phyloP scores from a whole-genome alignment of 257 asterid species.

The Nicotiana knightiana region DNA sequence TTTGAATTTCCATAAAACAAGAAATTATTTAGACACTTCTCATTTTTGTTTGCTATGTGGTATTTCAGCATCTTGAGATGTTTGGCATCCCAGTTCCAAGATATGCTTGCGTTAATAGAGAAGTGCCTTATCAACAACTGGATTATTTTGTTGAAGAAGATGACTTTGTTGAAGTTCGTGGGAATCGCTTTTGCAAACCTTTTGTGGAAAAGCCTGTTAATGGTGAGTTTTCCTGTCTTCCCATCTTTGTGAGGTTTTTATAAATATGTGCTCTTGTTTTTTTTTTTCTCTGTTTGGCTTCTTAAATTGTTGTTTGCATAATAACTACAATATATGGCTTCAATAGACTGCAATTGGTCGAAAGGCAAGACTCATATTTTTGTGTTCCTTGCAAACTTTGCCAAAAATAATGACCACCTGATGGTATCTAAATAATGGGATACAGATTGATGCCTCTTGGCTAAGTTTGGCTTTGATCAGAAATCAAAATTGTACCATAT shows the following conservation, averaged over 20 bases:
- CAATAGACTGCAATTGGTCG: not conserved
- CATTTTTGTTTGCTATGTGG: not conserved
- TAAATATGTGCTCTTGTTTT: not conserved
- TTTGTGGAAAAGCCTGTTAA: constrained; percentile 95
- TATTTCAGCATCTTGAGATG: constrained; percentile 73
- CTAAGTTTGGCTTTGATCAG: not conserved
- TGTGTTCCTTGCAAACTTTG: not conserved
- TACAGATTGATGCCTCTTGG: not conserved
- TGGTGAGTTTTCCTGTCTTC: constrained; percentile 32
- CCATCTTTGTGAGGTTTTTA: not conserved
- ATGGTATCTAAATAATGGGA: not conserved
- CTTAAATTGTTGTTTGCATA: not conserved
- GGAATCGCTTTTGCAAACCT: constrained; percentile 85
- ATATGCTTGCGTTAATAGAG: constrained; percentile 82
- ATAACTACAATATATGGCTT: not conserved
- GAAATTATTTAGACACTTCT: not conserved
- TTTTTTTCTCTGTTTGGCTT: not conserved
- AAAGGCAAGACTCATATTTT: not conserved
- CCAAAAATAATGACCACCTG: not conserved
- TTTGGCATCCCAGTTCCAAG: constrained; percentile 86
- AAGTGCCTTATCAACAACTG: constrained; percentile 73
- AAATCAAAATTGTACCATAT: not conserved
- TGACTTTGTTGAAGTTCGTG: constrained; percentile 89
- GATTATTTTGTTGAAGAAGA: constrained; percentile 94
- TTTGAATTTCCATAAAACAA: not conserved